These are phyloP conservation scores for Krasilnikovozyma curviuscula DNA, from an alignment of 768 basidiomycete species.

Conservation along the genomic window DNA sequence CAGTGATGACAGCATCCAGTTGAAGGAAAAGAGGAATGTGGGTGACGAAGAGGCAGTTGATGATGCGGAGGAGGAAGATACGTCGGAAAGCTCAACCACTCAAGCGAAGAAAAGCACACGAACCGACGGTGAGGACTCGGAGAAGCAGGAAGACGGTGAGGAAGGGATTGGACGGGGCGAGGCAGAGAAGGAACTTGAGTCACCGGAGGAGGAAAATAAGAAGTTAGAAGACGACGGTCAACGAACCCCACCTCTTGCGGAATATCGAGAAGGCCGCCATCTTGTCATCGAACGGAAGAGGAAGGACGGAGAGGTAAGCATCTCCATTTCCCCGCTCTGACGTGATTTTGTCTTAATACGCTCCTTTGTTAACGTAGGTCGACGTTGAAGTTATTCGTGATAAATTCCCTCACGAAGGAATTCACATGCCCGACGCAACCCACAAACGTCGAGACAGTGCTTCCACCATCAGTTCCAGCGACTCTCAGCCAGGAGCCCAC, in stretches of 20 bases:
- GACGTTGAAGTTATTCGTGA: slow-evolving; percentile 45
- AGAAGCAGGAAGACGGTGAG: slow-evolving; percentile 4
- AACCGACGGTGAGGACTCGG: not conserved
- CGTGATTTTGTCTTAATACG: not conserved
- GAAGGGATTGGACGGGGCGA: slow-evolving; percentile 9
- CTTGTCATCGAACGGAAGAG: slow-evolving; percentile 42
- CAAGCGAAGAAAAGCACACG: not conserved
- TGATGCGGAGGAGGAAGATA: too few relatives aligned
- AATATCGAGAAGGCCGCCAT: slow-evolving; percentile 57
- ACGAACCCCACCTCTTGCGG: slow-evolving; percentile 26
- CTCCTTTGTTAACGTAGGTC: slow-evolving; percentile 30
- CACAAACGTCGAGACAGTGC: too few relatives aligned
- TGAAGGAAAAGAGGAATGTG: slow-evolving; percentile 4
- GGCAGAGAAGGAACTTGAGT: slow-evolving; percentile 11
- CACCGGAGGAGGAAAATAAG: slow-evolving; percentile 12
- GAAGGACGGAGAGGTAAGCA: slow-evolving; percentile 37
- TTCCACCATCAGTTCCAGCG: too few relatives aligned
- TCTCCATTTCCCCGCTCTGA: not conserved
- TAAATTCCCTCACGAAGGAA: slow-evolving; percentile 21
- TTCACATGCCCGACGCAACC: too few relatives aligned
- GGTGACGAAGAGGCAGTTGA: too few relatives aligned
- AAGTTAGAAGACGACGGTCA: slow-evolving; percentile 14
- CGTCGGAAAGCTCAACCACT: not conserved
- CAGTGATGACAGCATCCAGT: not conserved
- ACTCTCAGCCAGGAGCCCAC: too few relatives aligned